Base-by-base conservation (phyloP, 495 filamentous ascomycete genomes). In the Neurospora sp. region DNA sequence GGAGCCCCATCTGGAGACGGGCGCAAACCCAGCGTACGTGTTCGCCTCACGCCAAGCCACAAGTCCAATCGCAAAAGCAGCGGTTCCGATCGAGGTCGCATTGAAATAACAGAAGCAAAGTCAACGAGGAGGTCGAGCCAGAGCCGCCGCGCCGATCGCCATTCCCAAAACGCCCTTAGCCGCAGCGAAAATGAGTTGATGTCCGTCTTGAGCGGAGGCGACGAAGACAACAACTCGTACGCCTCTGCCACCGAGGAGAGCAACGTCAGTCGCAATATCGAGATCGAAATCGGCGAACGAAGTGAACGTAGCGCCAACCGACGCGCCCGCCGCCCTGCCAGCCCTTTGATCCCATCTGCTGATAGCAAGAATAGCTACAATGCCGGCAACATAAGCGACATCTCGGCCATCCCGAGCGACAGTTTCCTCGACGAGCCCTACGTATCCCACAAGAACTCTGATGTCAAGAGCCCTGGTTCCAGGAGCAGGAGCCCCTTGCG, bases 351-450 rank as follows among this genome's bases (percentile, higher is more conserved):
- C 41, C 87, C 87, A 0, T 78, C 83, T 9, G 78, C 80, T 41
- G 84, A 89, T 61, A 88, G 89, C 74, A 89, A 89, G 72, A 81
- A 85, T 68, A 85, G 86, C 77, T 91, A 91, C 79, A 83, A 89
- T 61, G 83, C 85, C 8, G 82, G 85, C n/a, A 83, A 86, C 18
- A 79, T 78, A 74, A 97, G 94, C 1, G 94, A 97, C 70, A 92
- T 98, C 39, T 98, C 94, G 0, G 93, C 91, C 12, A 96, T 97
- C 86, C 94, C 94, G 16, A 89, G 91, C 37, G 92, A 97, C 78
- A 95, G 92, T 81, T 94, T 98, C 86, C 85, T 98, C 14, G 94
- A 97, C 77, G 83, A 83, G 3, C 76, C 74, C 8, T 76, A 70
- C 71, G 79, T 74, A 35, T 80, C 73, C 4, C 74, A 76, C 31